Percentiles rank a stretch among this genome's conserved stretches.
These are phyloP conservation scores for Ophiocordyceps camponoti-leonardi DNA, from an alignment of 2,329 filamentous ascomycete species.

Conservation along the genomic window DNA sequence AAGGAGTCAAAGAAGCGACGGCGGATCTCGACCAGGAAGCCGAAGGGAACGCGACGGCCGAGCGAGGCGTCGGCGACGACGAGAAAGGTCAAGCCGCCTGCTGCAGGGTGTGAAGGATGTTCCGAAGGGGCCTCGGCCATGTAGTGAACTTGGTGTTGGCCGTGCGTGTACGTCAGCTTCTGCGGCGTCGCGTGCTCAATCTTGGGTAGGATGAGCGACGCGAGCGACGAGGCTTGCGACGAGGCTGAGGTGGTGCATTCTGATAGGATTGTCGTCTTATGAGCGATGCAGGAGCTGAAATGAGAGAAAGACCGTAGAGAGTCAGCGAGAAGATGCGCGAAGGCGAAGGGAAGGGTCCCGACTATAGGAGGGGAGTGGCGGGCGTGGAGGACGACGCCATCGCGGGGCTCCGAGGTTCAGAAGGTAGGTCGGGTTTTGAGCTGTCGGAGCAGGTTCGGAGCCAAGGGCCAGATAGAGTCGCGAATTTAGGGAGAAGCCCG, in stretches of 20 bases:
- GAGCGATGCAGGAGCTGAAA: conserved; percentile 86
- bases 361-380: conserved; percentile 59
- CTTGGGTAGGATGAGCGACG: conserved; percentile 87
- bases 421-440: background rate
- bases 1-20: conserved; percentile 67
- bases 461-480: background rate
- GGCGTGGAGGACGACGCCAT: conserved; percentile 59
- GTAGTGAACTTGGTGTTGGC: conserved; percentile 87
- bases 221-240: conserved; percentile 69
- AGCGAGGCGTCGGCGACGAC: conserved; percentile 70
- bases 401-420: conserved; percentile 1
- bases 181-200: conserved; percentile 66
- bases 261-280: conserved; percentile 80
- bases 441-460: background rate
- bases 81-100: conserved; percentile 78
- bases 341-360: conserved; percentile 14
- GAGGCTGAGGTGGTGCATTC: conserved; percentile 82
- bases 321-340: background rate
- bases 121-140: conserved; percentile 67
- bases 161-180: conserved; percentile 90
- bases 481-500: background rate
- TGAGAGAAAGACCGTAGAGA: background rate
- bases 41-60: conserved; percentile 79
- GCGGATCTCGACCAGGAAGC: conserved; percentile 81
- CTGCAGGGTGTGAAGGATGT: conserved; percentile 38